Base-by-base conservation (phyloP, 73 alveolate genomes). In the Effrenium voratum region DNA sequence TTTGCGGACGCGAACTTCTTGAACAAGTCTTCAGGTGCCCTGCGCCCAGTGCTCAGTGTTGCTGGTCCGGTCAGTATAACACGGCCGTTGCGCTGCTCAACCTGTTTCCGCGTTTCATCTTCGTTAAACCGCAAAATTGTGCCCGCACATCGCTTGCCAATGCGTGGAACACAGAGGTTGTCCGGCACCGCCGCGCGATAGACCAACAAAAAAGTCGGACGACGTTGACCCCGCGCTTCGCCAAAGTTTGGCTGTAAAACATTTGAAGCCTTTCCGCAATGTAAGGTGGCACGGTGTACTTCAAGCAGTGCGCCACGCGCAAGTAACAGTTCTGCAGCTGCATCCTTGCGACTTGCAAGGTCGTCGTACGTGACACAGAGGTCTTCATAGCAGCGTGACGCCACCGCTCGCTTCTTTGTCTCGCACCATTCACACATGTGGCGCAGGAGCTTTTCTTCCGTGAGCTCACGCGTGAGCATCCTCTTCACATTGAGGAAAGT, bases 101-200 rank as follows among this genome's bases (percentile, higher is more conserved):
- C 13, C 28, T 66, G 79, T 5, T 66, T 66, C 40, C 79, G 34
- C 44, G 28, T 5, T 12, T 66, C 79, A 2, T 66, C 79, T 5
- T 66, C 79, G 6, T 1, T 66, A 52, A 52, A 8, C 63, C 30
- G 91, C 49, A 30, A 46, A 49, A 30, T 80, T 80, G 47, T 16
- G 24, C 0, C 70, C 70, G 46, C 46, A 80, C 49, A 80, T 49
- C 2, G 91, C 91, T 34, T 45, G 34, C 15, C 49, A 55, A 30
- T 50, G 77, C 13, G 59, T 28, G 50, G 57, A 52, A 13, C 15
- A 49, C 36, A 52, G 46, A 2, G 93, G 50, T 34, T 83, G 93
- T 1, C 93, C 93, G 3, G 50, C 50, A 5, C 93, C 93, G 77
- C 93, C 93, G 36, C 77, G 50, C 0, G 93, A 83, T 52, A 50